Percentiles rank a stretch among this genome's conserved stretches.
Evolutionary conservation across 768 basidiomycete species (phyloP).

Genomic region (Hypholoma fasciculare): DNA sequence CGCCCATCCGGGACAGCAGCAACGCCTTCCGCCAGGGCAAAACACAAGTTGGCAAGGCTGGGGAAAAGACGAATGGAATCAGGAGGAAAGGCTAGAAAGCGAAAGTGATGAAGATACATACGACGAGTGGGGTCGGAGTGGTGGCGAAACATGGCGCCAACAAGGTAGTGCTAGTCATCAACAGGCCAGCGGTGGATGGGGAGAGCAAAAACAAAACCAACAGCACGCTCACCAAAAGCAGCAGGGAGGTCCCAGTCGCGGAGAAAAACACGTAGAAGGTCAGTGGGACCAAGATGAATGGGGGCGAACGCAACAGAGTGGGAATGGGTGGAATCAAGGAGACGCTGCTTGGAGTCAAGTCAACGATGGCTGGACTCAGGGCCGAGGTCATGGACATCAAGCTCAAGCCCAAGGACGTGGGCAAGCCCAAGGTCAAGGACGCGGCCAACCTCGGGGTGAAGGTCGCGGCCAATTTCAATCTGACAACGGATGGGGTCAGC

Average conservation of each 20-base stretch:
- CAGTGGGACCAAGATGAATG: constrained; percentile 11
- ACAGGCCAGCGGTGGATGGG: constrained; percentile 4
- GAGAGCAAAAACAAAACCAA: background rate
- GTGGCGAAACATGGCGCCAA: constrained; percentile 2
- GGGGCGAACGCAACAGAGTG: background rate
- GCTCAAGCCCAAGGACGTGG: background rate
- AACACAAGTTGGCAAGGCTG: constrained; percentile 32
- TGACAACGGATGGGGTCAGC: constrained; percentile 12
- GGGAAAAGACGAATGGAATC: constrained; percentile 24
- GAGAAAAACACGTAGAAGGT: background rate
- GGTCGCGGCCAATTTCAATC: background rate
- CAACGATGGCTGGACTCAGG: background rate
- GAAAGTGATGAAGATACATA: constrained; percentile 12
- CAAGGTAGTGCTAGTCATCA: background rate
- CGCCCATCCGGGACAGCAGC: constrained; percentile 13
- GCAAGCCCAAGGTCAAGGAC: constrained; percentile 6
- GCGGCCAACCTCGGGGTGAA: background rate
- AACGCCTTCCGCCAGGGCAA: constrained; percentile 15
- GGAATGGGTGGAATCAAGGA: constrained; percentile 2
- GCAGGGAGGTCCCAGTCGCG: background rate
- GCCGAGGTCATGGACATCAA: background rate
- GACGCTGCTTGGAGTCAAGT: constrained; percentile 2
- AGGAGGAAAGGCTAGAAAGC: constrained; percentile 15
- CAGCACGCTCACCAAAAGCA: background rate
- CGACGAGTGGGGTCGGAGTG: constrained; percentile 7